phyloP scores from a whole-genome alignment of 2,329 filamentous ascomycete species.

The Xylaria sp. region DNA sequence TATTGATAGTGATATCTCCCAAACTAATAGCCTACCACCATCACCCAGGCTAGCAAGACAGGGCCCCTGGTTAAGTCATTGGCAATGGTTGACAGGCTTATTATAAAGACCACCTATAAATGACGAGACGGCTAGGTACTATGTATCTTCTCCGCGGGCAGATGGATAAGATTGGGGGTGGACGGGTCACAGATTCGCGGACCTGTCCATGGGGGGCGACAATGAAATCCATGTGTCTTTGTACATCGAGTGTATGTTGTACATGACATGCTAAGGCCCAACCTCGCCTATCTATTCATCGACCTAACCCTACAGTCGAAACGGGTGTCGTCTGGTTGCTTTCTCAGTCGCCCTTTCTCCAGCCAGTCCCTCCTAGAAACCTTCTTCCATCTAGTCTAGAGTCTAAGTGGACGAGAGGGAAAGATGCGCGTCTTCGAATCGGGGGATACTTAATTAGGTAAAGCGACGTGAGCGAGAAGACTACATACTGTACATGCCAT shows the following conservation, averaged over 20 bases:
- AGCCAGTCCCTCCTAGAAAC: slow-evolving; percentile 14
- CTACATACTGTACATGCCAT: slow-evolving; percentile 8
- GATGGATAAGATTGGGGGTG: slow-evolving; percentile 36
- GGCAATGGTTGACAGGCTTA: slow-evolving; percentile 20
- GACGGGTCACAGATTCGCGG: slow-evolving; percentile 30
- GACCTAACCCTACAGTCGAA: slow-evolving; percentile 23
- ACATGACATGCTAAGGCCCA: slow-evolving; percentile 22
- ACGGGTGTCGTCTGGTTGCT: slow-evolving; percentile 13
- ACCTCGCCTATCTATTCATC: slow-evolving; percentile 28
- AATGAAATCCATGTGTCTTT: slow-evolving; percentile 27
- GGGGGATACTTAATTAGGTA: slow-evolving; percentile 35
- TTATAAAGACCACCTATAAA: slow-evolving; percentile 27
- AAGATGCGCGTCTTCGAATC: slow-evolving; percentile 12
- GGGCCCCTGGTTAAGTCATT: slow-evolving; percentile 26
- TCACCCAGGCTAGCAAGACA: slow-evolving; percentile 11
- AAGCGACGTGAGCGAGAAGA: slow-evolving; percentile 24
- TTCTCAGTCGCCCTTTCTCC: slow-evolving; percentile 22
- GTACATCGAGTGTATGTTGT: slow-evolving; percentile 29
- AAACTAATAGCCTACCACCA: slow-evolving; percentile 7
- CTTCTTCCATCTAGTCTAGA: neutral
- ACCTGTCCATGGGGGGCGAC: slow-evolving; percentile 18
- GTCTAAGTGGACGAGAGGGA: slow-evolving; percentile 8
- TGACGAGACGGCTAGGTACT: slow-evolving; percentile 28
- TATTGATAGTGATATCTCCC: slow-evolving; percentile 21
- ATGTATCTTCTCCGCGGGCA: slow-evolving; percentile 34